Evolutionary conservation across 345 rosid genomes (phyloP).

Genomic region (Linum lewisii): DNA sequence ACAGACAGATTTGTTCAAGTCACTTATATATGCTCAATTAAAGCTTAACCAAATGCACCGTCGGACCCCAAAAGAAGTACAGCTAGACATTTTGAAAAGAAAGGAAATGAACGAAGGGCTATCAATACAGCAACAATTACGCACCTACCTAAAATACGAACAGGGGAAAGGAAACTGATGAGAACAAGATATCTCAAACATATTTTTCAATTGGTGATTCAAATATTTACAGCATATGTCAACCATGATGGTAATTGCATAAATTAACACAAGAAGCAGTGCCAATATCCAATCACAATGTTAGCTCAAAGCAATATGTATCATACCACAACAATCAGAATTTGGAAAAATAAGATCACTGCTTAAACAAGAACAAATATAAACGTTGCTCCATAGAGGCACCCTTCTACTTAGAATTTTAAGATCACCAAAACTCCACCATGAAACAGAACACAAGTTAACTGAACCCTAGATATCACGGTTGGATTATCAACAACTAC

Average conservation of each 20-base stretch:
- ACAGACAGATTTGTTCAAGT: not conserved
- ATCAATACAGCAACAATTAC: not conserved
- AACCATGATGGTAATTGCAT: not conserved
- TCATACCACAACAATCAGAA: not conserved
- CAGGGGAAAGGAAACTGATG: slow-evolving; percentile 7
- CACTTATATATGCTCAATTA: not conserved
- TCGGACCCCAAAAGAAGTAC: not conserved
- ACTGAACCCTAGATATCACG: no score
- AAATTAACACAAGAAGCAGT: not conserved
- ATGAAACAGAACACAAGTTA: no score
- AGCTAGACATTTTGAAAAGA: not conserved
- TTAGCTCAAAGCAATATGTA: not conserved
- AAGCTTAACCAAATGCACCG: not conserved
- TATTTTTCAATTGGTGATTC: not conserved
- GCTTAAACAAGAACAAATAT: not conserved
- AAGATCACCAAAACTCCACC: no score
- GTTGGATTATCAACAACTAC: not conserved
- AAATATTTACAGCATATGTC: not conserved
- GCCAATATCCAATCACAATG: no score
- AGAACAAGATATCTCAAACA: not conserved
- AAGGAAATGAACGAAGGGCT: not conserved
- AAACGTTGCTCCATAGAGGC: not conserved
- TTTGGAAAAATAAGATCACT: not conserved
- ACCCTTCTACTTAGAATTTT: no score
- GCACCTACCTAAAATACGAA: not conserved